These are phyloP conservation scores for Botrytis sinoallii DNA, from an alignment of 2,329 filamentous ascomycete species.

Conservation along the genomic window DNA sequence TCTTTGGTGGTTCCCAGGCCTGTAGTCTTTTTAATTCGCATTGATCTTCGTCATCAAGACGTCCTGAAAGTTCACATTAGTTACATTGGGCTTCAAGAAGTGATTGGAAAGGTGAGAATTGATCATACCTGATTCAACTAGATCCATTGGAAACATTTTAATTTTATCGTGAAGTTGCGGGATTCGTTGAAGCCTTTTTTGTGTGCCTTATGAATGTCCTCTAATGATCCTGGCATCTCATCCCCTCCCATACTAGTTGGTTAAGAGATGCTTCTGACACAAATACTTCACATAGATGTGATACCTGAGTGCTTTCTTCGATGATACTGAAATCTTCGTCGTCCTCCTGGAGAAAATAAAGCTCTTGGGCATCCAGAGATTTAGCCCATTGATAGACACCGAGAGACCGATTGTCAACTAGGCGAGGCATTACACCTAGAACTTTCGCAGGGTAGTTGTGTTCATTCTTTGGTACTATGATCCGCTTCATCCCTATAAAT, in stretches of 20 bases:
- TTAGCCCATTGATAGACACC: neutral
- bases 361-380: neutral
- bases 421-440: neutral
- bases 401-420: neutral
- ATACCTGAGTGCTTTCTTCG: neutral
- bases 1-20: neutral
- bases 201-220: neutral
- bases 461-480: neutral
- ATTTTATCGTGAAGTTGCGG: neutral
- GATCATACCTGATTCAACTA: neutral
- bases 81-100: neutral
- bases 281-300: neutral
- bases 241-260: neutral
- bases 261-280: neutral
- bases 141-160: too few relatives aligned
- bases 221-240: neutral
- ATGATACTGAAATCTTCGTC: neutral
- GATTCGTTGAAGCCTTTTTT: neutral
- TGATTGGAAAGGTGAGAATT: neutral
- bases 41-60: neutral
- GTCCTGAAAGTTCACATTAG: neutral
- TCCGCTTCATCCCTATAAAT: neutral
- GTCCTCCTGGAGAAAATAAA: neutral
- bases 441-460: too few relatives aligned
- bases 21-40: neutral